Evolutionary conservation across 345 rosid genomes (phyloP).

Genomic region (Acer negundo): DNA sequence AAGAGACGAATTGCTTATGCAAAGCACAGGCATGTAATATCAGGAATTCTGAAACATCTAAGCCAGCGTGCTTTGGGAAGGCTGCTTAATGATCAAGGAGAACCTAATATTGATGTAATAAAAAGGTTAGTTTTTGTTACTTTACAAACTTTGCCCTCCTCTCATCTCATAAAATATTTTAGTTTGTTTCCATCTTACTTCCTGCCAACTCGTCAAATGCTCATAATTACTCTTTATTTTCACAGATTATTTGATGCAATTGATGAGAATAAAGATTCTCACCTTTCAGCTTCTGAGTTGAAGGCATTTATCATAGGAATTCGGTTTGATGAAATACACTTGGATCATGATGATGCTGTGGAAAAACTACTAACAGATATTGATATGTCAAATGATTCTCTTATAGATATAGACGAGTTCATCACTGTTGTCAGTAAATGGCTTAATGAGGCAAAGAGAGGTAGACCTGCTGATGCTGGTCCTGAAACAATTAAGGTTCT

Average conservation of each 20-base stretch:
- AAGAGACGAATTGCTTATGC: constrained; percentile 71
- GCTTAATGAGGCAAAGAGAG: constrained; percentile 52
- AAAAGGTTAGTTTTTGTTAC: constrained; percentile 40
- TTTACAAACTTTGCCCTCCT: neutral
- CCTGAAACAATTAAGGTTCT: constrained; percentile 49
- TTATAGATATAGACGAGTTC: constrained; percentile 49
- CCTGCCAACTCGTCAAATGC: neutral
- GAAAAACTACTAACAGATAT: constrained; percentile 60
- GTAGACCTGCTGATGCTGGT: constrained; percentile 44
- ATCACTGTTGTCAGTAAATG: constrained; percentile 52
- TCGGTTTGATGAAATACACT: constrained; percentile 71
- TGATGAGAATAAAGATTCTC: constrained; percentile 53
- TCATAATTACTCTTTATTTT: constrained; percentile 2
- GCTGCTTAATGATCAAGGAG: constrained; percentile 62
- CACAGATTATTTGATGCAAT: constrained; percentile 70
- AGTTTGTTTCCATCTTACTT: neutral
- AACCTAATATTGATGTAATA: constrained; percentile 51
- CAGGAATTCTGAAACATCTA: constrained; percentile 71
- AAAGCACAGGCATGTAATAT: constrained; percentile 73
- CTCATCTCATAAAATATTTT: neutral
- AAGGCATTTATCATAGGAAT: constrained; percentile 77
- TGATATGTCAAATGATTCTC: constrained; percentile 47
- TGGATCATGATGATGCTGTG: constrained; percentile 69
- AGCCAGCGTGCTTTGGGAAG: constrained; percentile 68
- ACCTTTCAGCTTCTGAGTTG: constrained; percentile 55